A percentile compares a stretch with the other conserved stretches of the same genome.
Conservation (phyloP, 306 rosid genomes). For the Quercus dentata region DNA sequence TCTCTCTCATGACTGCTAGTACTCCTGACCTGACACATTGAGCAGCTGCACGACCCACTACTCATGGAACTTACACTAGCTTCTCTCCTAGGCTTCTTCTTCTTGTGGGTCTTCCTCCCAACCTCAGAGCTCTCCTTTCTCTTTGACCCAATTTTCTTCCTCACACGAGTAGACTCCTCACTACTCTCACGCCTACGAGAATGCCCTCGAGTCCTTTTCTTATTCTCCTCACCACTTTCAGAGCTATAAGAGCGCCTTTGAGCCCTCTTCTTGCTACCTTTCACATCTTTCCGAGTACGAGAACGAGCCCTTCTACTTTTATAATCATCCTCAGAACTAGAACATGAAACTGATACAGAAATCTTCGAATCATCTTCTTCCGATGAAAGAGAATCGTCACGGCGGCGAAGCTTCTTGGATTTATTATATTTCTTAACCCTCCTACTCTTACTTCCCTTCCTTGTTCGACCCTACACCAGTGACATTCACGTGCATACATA, state of each 20-base stretch:
- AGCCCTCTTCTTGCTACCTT: constrained; percentile 47
- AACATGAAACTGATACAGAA: constrained; percentile 34
- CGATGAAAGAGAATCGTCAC: constrained; percentile 44
- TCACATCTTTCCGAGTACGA: constrained; percentile 40
- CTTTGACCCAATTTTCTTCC: constrained; percentile 58
- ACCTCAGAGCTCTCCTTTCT: constrained; percentile 36
- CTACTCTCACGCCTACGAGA: constrained; percentile 46
- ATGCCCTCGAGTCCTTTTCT: constrained; percentile 46
- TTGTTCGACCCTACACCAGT: constrained; percentile 46
- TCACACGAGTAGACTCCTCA: constrained; percentile 37
- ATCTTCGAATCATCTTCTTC: constrained; percentile 48
- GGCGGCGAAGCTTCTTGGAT: constrained; percentile 64
- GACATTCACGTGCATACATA: background rate
- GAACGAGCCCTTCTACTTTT: constrained; percentile 50
- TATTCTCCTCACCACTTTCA: constrained; percentile 42
- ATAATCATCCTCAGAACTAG: constrained; percentile 51
- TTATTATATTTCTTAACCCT: constrained; percentile 33
- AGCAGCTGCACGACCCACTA: constrained; percentile 42
- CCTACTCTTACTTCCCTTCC: constrained; percentile 44
- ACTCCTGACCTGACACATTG: constrained; percentile 45
- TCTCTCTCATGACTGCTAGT: constrained; percentile 37
- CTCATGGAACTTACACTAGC: constrained; percentile 38
- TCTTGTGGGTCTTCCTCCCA: constrained; percentile 38
- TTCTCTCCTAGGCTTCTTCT: constrained; percentile 56
- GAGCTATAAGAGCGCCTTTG: constrained; percentile 17